Base-by-base conservation (phyloP, 345 rosid species). In the Abelmoschus esculentus region DNA sequence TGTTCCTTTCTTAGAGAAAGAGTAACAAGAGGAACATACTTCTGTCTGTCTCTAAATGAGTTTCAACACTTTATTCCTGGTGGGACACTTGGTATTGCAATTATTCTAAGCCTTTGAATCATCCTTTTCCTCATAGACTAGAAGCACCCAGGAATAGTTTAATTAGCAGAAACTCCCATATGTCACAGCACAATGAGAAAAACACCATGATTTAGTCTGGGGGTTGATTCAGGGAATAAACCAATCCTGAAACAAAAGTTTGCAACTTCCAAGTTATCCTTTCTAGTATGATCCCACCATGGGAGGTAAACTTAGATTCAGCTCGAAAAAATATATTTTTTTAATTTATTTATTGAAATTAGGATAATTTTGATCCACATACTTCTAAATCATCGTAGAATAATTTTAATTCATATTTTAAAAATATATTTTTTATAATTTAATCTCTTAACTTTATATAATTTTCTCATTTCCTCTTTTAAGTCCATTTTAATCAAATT, bases 1-100 rank as follows among this genome's bases (percentile, higher is more conserved):
- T 61, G 22, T 71, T 61, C 68, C 38, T 71, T 71, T 32, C 74
- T 49, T 71, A 0, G 5, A 5, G 7, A 34, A 50, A 5, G 62
- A 18, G 73, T 46, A 7, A 57, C 15, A 0, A 3, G 18, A 13
- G 73, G 66, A 69, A 70, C 65, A 70, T 57, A 31, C 28, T 57
- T 68, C 9, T 42, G 13, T 11, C 13, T 15, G 19, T 4, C 42
- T 29, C 13, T 58, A 46, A 32, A 28, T 15, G 17, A 67, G 31
- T 46, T 31, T 50, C 49, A 70, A 44, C 19, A 61, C 32, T 60
- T 52, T 36, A 61, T 61, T 26, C 59, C 14, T 17, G 47, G 54
- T 32, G 74, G 59, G 52, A 31, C 47, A 52, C 14, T 1, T 15
- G n/a, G 56, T 22, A 17, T 4, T 66, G 69, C 52, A 18, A 44